These are phyloP conservation scores for Rhynchosporium secalis DNA, from an alignment of 2,329 filamentous ascomycete genomes.

Conservation along the genomic window DNA sequence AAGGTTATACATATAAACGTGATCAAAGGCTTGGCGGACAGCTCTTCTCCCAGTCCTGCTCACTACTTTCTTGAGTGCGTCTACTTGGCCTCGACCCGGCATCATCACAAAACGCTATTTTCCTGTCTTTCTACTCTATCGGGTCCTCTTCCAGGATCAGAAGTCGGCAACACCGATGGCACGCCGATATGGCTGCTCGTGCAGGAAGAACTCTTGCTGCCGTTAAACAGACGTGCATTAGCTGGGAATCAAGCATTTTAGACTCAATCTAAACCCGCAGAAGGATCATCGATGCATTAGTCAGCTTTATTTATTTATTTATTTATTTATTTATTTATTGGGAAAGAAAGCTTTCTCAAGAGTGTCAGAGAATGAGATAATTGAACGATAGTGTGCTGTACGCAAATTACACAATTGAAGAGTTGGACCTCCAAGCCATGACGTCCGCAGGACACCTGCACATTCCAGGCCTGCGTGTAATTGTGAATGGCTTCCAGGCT, in stretches of 20 bases:
- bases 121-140: not conserved
- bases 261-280: not conserved
- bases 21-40: conserved; percentile 4
- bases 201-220: not conserved
- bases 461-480: too few species aligned
- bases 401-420: too few species aligned
- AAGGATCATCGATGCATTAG: not conserved
- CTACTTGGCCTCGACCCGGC: not conserved
- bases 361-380: too few species aligned
- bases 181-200: conserved; percentile 1
- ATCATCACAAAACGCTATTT: not conserved
- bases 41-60: not conserved
- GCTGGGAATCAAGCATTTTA: conserved; percentile 6
- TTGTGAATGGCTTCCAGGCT: not conserved
- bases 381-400: too few species aligned
- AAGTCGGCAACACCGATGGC: not conserved
- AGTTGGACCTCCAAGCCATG: too few species aligned
- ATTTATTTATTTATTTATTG: too few species aligned
- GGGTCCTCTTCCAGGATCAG: not conserved
- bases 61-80: not conserved
- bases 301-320: too few species aligned
- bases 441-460: too few species aligned
- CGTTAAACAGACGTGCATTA: not conserved
- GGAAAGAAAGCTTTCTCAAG: too few species aligned
- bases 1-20: not conserved